phyloP scores from a whole-genome alignment of 768 basidiomycete genomes.

The Trametes meyenii region DNA sequence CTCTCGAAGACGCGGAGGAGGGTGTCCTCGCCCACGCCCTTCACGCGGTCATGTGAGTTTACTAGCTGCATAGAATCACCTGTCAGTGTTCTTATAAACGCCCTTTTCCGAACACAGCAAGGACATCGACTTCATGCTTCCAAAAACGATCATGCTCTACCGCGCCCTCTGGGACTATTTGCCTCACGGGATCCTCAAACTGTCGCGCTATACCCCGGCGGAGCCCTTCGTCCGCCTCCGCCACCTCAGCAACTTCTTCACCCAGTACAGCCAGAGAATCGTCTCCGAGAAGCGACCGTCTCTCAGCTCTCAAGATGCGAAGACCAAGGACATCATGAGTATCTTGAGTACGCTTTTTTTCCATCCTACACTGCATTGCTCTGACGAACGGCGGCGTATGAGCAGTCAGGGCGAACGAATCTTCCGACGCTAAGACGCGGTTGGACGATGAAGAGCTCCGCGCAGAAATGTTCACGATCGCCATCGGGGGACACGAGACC shows the following conservation, averaged over 20 bases:
- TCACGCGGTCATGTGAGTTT: constrained; percentile 22
- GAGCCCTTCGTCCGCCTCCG: constrained; percentile 11
- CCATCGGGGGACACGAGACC: constrained; percentile 22
- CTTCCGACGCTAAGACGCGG: constrained; percentile 14
- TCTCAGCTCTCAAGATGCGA: background rate
- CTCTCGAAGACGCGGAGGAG: constrained; percentile 15
- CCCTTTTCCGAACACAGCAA: background rate
- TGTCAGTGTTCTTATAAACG: background rate
- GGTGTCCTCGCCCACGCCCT: constrained; percentile 21
- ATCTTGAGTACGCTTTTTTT: constrained; percentile 14
- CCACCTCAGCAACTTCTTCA: constrained; percentile 10
- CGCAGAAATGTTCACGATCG: constrained; percentile 24
- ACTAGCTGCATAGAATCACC: too few relatives aligned
- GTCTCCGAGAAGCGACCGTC: constrained; percentile 11
- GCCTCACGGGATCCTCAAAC: constrained; percentile 15
- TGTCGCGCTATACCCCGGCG: constrained; percentile 19
- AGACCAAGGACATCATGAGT: constrained; percentile 28
- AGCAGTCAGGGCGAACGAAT: constrained; percentile 25
- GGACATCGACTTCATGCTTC: constrained; percentile 12
- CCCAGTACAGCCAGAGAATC: constrained; percentile 8
- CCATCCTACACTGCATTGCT: background rate
- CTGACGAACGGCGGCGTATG: too few relatives aligned
- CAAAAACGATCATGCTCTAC: constrained; percentile 13
- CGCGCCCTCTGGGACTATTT: constrained; percentile 27
- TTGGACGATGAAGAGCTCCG: constrained; percentile 22